phyloP scores from a whole-genome alignment of 768 basidiomycete genomes.

The Collybia sordida region DNA sequence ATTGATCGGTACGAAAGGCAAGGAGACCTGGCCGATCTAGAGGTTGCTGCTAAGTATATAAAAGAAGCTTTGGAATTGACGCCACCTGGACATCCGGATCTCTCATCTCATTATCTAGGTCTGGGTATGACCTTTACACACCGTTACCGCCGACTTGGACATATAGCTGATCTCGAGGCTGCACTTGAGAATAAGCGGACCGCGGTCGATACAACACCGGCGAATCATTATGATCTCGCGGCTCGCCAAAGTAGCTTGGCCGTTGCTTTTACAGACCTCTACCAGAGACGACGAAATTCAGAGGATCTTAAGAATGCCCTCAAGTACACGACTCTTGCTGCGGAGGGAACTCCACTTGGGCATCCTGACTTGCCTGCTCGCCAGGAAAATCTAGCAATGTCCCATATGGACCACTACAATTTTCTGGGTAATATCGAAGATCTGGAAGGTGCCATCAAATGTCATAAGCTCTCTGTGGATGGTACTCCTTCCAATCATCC shows the following conservation, averaged over 20 bases:
- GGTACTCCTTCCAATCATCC: not conserved
- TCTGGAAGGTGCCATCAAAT: constrained; percentile 6
- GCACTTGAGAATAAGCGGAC: not conserved
- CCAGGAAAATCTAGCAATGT: constrained; percentile 1
- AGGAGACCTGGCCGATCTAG: constrained; percentile 6
- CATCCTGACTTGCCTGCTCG: constrained; percentile 6
- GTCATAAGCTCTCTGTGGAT: constrained; percentile 2
- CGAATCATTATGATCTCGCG: not conserved
- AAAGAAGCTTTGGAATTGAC: constrained; percentile 2
- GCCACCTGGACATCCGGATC: constrained; percentile 1
- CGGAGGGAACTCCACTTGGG: not conserved
- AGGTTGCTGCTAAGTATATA: constrained; percentile 1
- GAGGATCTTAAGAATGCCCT: constrained; percentile 8
- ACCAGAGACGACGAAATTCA: not conserved
- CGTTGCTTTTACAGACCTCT: not conserved
- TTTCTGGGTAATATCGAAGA: constrained; percentile 1
- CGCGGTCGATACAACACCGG: not conserved
- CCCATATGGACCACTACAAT: not conserved
- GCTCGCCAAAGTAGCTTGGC: not conserved
- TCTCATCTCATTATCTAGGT: constrained; percentile 1
- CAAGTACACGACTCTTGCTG: not conserved
- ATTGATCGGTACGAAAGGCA: not conserved
- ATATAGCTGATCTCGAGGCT: constrained; percentile 3
- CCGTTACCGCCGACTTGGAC: not conserved
- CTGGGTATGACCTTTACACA: not conserved